A percentile compares a stretch with the other conserved stretches of the same genome.
Conservation (phyloP, 2,329 filamentous ascomycete genomes). For the Microdochium nivale region DNA sequence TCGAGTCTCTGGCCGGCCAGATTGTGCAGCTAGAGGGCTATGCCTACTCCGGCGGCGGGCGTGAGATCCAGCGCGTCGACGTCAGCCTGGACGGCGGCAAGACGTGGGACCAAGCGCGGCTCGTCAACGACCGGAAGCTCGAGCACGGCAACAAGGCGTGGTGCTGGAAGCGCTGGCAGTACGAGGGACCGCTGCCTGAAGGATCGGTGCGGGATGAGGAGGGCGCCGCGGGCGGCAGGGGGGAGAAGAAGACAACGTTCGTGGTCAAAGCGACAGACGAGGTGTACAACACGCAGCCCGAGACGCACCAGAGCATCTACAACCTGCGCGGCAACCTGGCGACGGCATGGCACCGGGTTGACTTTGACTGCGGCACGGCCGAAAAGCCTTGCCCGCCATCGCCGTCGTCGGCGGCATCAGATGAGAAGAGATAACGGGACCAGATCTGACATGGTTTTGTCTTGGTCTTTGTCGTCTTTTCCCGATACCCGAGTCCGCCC, state of each 20-base stretch:
- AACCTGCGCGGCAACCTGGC: slow-evolving; percentile 57
- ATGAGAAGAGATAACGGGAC: no score
- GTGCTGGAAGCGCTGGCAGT: slow-evolving; percentile 60
- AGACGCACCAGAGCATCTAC: slow-evolving; percentile 50
- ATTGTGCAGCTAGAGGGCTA: slow-evolving; percentile 45
- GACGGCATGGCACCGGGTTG: slow-evolving; percentile 57
- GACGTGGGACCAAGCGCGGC: slow-evolving; percentile 55
- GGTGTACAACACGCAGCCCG: slow-evolving; percentile 58
- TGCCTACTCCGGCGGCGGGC: slow-evolving; percentile 60
- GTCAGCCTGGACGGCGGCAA: slow-evolving; percentile 54
- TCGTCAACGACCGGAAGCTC: slow-evolving; percentile 37
- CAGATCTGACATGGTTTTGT: no score
- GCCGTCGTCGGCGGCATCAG: no score
- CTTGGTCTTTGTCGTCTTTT: no score
- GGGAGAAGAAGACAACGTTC: slow-evolving; percentile 36
- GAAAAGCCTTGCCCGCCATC: neutral
- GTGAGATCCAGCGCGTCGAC: slow-evolving; percentile 59
- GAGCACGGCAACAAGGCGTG: slow-evolving; percentile 40
- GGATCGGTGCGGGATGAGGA: slow-evolving; percentile 8
- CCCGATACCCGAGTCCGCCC: no score
- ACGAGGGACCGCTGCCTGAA: slow-evolving; percentile 35
- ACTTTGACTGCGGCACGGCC: slow-evolving; percentile 12
- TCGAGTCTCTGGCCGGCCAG: slow-evolving; percentile 2
- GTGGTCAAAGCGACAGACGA: slow-evolving; percentile 60
- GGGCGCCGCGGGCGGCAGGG: slow-evolving; percentile 8